phyloP scores from a whole-genome alignment of 148 eudicot species.

The Rhododendron molle region DNA sequence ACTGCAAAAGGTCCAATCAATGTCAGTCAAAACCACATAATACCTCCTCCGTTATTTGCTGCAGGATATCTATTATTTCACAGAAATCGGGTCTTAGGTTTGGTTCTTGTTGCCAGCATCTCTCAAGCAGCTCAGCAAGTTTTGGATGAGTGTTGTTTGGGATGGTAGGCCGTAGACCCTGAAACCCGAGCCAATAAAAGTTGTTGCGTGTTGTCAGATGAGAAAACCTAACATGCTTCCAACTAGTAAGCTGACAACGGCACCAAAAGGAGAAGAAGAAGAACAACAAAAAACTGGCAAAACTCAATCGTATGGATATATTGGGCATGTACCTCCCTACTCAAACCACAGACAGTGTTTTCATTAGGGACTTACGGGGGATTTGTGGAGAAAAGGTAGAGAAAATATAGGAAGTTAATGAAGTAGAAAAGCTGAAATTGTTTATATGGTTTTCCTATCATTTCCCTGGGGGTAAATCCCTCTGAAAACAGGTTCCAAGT shows the following conservation, averaged over 20 bases:
- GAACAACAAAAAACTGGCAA: neutral
- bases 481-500: neutral
- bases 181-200: slow-evolving; percentile 17
- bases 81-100: slow-evolving; percentile 78
- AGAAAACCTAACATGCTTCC: neutral
- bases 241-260: neutral
- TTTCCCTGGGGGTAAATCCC: neutral
- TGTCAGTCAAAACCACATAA: neutral
- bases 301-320: neutral
- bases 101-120: slow-evolving; percentile 98
- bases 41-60: slow-evolving; percentile 83
- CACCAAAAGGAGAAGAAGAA: neutral
- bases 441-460: neutral
- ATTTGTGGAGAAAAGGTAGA: neutral
- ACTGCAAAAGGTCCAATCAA: neutral
- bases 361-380: neutral
- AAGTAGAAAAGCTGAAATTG: neutral
- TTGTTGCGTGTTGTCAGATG: neutral
- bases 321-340: neutral
- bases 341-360: neutral
- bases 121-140: slow-evolving; percentile 79
- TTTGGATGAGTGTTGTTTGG: slow-evolving; percentile 71
- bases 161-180: slow-evolving; percentile 85
- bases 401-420: neutral
- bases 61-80: slow-evolving; percentile 59